These are phyloP conservation scores for Lachancea kluyveri DNA, from an alignment of 805 yeast genomes.

Conservation along the genomic window DNA sequence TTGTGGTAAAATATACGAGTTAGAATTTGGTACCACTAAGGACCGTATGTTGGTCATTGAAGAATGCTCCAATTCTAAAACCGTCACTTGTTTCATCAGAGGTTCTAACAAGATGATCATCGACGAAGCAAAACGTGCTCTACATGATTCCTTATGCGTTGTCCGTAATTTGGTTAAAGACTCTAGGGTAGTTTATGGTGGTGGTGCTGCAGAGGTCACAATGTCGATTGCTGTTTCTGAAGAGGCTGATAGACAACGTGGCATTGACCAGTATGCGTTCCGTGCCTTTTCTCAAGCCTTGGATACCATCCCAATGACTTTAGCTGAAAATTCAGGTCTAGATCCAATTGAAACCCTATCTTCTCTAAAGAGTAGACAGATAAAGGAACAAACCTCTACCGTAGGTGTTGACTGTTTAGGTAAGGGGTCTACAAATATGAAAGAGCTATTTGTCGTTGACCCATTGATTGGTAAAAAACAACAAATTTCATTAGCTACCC, in stretches of 20 bases:
- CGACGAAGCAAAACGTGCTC: slow-evolving; percentile 93
- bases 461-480: slow-evolving; percentile 97
- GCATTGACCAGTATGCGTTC: slow-evolving; percentile 97
- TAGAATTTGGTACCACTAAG: slow-evolving; percentile 93
- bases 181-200: slow-evolving; percentile 95
- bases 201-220: slow-evolving; percentile 96
- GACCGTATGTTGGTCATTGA: slow-evolving; percentile 95
- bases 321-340: slow-evolving; percentile 96
- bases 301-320: slow-evolving; percentile 86
- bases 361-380: slow-evolving; percentile 75
- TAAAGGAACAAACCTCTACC: slow-evolving; percentile 58
- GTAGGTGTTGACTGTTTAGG: slow-evolving; percentile 95
- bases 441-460: slow-evolving; percentile 87
- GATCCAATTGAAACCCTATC: slow-evolving; percentile 90
- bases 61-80: slow-evolving; percentile 77
- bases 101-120: slow-evolving; percentile 98
- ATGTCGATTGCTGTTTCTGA: slow-evolving; percentile 87
- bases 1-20: slow-evolving; percentile 79
- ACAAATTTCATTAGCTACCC: slow-evolving; percentile 92
- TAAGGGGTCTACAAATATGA: slow-evolving; percentile 85
- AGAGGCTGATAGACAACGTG: slow-evolving; percentile 88
- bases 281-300: slow-evolving; percentile 89
- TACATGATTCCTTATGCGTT: slow-evolving; percentile 95
- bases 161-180: slow-evolving; percentile 93
- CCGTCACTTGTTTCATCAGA: slow-evolving; percentile 88